Conservation (phyloP, 1,139 yeast species). For the Yamadazyma spencermartinsiae region DNA sequence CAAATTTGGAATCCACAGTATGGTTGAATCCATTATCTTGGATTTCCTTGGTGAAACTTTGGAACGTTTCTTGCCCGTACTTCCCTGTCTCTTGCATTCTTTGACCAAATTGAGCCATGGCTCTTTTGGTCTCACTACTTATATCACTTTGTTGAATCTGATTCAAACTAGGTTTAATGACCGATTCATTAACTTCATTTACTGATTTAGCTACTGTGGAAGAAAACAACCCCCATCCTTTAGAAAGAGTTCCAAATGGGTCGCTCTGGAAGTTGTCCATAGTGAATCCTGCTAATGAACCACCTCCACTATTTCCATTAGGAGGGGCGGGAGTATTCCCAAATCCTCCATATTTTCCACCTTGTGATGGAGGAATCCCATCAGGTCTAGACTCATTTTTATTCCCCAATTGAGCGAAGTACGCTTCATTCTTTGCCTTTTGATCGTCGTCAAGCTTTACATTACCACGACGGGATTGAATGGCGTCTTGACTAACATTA, state of each 20-base stretch:
- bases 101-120: slow-evolving; percentile 94
- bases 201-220: slow-evolving; percentile 80
- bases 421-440: slow-evolving; percentile 71
- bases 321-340: slow-evolving; percentile 71
- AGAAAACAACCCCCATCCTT: slow-evolving; percentile 94
- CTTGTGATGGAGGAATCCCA: slow-evolving; percentile 86
- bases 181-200: slow-evolving; percentile 81
- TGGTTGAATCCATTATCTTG: slow-evolving; percentile 35
- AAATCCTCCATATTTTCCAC: slow-evolving; percentile 90
- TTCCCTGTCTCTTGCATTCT: slow-evolving; percentile 87
- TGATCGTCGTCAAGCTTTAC: slow-evolving; percentile 37
- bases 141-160: slow-evolving; percentile 81
- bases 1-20: slow-evolving; percentile 49
- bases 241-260: slow-evolving; percentile 83
- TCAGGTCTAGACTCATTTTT: slow-evolving; percentile 74
- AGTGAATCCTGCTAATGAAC: slow-evolving; percentile 56
- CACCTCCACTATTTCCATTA: slow-evolving; percentile 24
- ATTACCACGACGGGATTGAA: slow-evolving; percentile 40
- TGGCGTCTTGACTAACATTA: slow-evolving; percentile 28
- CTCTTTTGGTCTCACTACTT: slow-evolving; percentile 78
- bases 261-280: slow-evolving; percentile 79
- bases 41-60: slow-evolving; percentile 54
- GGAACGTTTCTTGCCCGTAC: slow-evolving; percentile 66
- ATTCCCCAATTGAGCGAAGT: slow-evolving; percentile 77
- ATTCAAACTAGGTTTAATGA: slow-evolving; percentile 84